Evolutionary conservation across 805 yeast genomes (phyloP), one percentile per base, ranked within the genome.

Genomic region (Lachancea waltii): DNA sequence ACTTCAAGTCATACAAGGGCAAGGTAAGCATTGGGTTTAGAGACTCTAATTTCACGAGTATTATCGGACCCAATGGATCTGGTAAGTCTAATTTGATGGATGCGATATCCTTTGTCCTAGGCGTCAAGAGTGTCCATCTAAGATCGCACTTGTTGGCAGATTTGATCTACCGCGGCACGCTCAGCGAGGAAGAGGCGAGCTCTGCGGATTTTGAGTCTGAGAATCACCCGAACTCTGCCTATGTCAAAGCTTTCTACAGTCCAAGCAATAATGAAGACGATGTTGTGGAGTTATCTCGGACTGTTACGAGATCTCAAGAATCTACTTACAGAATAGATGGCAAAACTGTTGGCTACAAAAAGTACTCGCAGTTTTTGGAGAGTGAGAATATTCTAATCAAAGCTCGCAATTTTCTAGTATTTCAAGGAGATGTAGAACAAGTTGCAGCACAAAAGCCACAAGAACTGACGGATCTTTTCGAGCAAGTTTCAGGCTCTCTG

Each of bases 51-150:
- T 92, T 92, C 65, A 85, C 95, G 1, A 81, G 95, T 31, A 85
- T 92, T 45, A 84, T 92, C 41, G 98, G 98, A 1, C 97, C 97
- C n/a, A 92, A 92, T 69, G 98, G 98, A 23, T 83, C 97, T 1
- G 98, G 98, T 6, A 92, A 92, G 64, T 84, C 95, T 29, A 92
- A 92, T 56, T 83, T 92, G 78, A 89, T 92, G 83, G 98, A 92
- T 58, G 97, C 98, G 24, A 82, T 92, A 32, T 81, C 96, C 15
- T 92, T 92, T 60, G 97, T 90, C 7, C 69, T 92, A 25, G 98
- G 98, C 18, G 78, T 90, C 33, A 69, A 81, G 49, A 73, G 86
- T 15, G 63, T 70, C 13, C 89, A 84, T 40, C 67, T 92, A 42
- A 73, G 98, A 50, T 85, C 96, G 1, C 65, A 70, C 9, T 74